Evolutionary conservation across 352 stramenopile species (phyloP), one percentile per base, ranked within the genome.

Genomic region (Phytophthora brassicae): DNA sequence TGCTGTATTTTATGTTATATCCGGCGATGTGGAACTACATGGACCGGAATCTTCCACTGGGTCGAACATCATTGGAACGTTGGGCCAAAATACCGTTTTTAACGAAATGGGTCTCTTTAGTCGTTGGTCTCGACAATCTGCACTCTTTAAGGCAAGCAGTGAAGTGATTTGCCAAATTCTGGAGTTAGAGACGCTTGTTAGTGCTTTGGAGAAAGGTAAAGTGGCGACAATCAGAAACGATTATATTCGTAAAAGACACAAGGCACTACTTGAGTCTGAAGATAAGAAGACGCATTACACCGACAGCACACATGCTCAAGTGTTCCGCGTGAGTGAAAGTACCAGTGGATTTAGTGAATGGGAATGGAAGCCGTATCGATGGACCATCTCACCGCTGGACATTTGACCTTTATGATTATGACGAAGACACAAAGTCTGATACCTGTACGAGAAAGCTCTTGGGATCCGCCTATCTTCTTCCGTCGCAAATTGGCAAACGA

Each of bases 41-140:
- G 80, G 82, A 6, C 78, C 82, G 0, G 26, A 59, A 22, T 85
- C 80, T 3, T 77, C 79, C 0, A 70, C 68, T 6, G 79, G 79
- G 7, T 53, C 66, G 5, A 63, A 75, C 24, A 19, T 65, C 26
- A 51, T 82, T n/a, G 74, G 74, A 29, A 53, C 35, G 1, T 22
- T 91, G 6, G 28, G 24, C 5, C 49, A 59, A 0, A 49, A 56
- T 6, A 24, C 64, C 1, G 28, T 74, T 19, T 76, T 88, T 33
- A 92, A 92, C 31, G 79, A 92, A 33, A 60, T 85, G 56, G 72
- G 72, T 4, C 41, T 92, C 8, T 84, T 92, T 41, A 64, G 67
- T 16, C 56, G 33, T 12, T 89, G 76, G 76, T 54, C 75, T 1
- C 60, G 67, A 24, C 54, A 75, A 31, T 64, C 65, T 22, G 79